These are phyloP conservation scores for Asterophora lycoperdoides DNA, from an alignment of 768 basidiomycete genomes.

Conservation along the genomic window DNA sequence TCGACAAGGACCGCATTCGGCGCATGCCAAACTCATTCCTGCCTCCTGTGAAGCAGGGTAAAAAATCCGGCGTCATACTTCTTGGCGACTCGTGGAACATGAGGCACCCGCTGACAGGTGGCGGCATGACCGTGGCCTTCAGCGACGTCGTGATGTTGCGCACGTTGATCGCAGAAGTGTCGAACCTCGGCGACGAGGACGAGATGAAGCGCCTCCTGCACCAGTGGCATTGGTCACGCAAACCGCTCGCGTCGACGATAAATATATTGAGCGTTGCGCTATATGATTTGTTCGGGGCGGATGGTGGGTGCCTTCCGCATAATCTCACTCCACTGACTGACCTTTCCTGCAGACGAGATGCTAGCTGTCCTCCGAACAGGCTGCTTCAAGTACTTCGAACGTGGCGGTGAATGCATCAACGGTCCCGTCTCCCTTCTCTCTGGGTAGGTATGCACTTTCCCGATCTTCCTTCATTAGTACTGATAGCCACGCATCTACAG, in stretches of 20 bases:
- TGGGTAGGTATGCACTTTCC: conserved; percentile 50
- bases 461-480: not conserved
- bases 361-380: conserved; percentile 69
- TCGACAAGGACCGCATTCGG: conserved; percentile 77
- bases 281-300: conserved; percentile 92
- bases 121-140: conserved; percentile 96
- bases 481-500: conserved; percentile 35
- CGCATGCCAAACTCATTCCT: conserved; percentile 97
- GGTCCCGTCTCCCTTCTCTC: conserved; percentile 90
- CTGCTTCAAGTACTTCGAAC: conserved; percentile 97
- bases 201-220: conserved; percentile 49
- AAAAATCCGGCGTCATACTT: conserved; percentile 72
- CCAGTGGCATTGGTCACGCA: conserved; percentile 84
- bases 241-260: conserved; percentile 77
- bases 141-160: conserved; percentile 78
- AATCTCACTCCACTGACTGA: not conserved
- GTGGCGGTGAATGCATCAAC: conserved; percentile 81
- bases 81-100: conserved; percentile 98
- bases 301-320: conserved; percentile 52
- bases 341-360: conserved; percentile 42
- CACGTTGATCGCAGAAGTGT: conserved; percentile 49
- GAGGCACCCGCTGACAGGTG: conserved; percentile 97
- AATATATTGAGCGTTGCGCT: conserved; percentile 92
- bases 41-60: conserved; percentile 69
- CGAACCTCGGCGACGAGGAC: conserved; percentile 45